phyloP scores from a whole-genome alignment of 179 eudicot species.

The Dionaea muscipula region DNA sequence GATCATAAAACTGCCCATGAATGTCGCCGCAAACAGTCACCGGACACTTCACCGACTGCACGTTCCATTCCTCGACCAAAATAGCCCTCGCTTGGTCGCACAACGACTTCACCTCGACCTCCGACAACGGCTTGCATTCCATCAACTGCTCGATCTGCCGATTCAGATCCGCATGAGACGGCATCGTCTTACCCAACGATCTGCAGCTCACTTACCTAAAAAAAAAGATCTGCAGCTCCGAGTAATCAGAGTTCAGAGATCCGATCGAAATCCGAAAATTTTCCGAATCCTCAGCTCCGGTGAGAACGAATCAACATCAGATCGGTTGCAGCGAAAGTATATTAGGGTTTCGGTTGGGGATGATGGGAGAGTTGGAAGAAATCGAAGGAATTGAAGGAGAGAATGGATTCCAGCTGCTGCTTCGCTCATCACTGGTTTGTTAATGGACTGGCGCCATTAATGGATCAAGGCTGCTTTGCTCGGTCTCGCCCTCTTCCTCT shows the following conservation, averaged over 20 bases:
- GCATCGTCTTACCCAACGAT: conserved; percentile 4
- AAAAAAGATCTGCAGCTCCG: conserved; percentile 8
- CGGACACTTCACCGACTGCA: conserved; percentile 35
- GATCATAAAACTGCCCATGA: conserved; percentile 36
- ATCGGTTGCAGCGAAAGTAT: too few relatives aligned
- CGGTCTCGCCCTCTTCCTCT: too few relatives aligned
- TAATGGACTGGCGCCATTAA: too few relatives aligned
- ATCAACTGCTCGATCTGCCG: conserved; percentile 32
- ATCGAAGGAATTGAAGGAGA: too few relatives aligned
- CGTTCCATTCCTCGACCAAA: conserved; percentile 32
- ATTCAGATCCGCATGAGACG: conserved; percentile 18
- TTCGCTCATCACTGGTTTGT: too few relatives aligned
- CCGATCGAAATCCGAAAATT: neutral
- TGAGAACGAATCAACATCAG: too few relatives aligned
- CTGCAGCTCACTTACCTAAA: too few relatives aligned
- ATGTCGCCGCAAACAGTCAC: conserved; percentile 35
- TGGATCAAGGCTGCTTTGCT: too few relatives aligned
- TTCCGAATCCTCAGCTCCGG: neutral
- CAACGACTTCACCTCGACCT: conserved; percentile 29
- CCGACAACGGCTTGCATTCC: conserved; percentile 33
- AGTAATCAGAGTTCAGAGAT: neutral
- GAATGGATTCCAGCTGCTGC: too few relatives aligned
- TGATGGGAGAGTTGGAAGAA: too few relatives aligned
- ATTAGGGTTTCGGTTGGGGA: too few relatives aligned
- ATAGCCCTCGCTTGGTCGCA: conserved; percentile 37